A percentile compares a stretch with the other conserved stretches of the same genome.
Evolutionary conservation across 2,329 filamentous ascomycete species (phyloP).

Genomic region (Drechslerella dactyloides): DNA sequence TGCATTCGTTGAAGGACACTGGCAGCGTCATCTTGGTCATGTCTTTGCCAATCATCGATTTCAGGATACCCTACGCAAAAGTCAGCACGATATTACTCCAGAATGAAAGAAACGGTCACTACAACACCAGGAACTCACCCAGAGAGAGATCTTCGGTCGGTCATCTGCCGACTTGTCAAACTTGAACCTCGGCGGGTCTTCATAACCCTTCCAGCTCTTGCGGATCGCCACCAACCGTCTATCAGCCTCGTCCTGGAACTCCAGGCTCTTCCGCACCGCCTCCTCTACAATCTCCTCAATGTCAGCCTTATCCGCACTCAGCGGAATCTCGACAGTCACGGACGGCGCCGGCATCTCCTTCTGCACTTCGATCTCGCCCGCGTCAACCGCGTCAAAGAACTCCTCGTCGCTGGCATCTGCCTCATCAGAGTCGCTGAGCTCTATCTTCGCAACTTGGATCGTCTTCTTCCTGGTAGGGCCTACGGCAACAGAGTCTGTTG

Average conservation of each 20-base stretch:
- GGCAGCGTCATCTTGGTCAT: slow-evolving; percentile 99
- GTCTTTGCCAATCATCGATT: slow-evolving; percentile 99
- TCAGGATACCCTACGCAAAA: slow-evolving; percentile 77
- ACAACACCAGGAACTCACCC: slow-evolving; percentile 68
- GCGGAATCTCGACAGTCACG: slow-evolving; percentile 53
- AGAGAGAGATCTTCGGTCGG: slow-evolving; percentile 89
- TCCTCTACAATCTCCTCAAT: slow-evolving; percentile 57
- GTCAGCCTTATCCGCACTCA: slow-evolving; percentile 58
- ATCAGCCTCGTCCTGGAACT: slow-evolving; percentile 60
- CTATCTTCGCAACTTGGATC: slow-evolving; percentile 53
- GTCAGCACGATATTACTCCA: slow-evolving; percentile 52
- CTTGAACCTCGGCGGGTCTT: slow-evolving; percentile 78
- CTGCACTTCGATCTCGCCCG: slow-evolving; percentile 83
- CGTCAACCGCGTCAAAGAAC: slow-evolving; percentile 96
- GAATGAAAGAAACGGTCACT: slow-evolving; percentile 10
- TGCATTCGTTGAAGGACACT: slow-evolving; percentile 98
- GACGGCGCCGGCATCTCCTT: slow-evolving; percentile 67
- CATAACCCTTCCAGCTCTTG: slow-evolving; percentile 84
- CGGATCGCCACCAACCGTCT: slow-evolving; percentile 70
- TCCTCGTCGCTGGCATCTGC: slow-evolving; percentile 85
- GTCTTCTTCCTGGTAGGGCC: slow-evolving; percentile 63
- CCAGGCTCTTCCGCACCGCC: slow-evolving; percentile 49
- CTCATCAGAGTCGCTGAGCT: slow-evolving; percentile 63
- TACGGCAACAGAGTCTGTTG: slow-evolving; percentile 39
- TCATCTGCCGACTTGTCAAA: slow-evolving; percentile 92